Percentiles rank a stretch among this genome's conserved stretches.
Evolutionary conservation across 768 basidiomycete species (phyloP).

Genomic region (Scleroderma bovista): DNA sequence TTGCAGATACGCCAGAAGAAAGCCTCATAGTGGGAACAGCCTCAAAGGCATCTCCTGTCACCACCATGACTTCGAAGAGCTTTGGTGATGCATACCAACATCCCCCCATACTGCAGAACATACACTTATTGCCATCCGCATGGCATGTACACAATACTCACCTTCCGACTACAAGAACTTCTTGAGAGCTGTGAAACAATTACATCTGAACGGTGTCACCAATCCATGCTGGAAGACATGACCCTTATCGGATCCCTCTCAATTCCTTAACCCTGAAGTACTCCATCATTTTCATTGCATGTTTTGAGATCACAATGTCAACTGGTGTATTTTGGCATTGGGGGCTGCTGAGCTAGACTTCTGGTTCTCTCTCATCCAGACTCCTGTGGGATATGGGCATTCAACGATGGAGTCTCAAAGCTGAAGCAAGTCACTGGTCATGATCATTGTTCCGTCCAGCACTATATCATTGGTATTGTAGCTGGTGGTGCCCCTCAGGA

Average conservation of each 20-base stretch:
- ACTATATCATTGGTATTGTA: conserved; percentile 29
- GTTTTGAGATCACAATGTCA: conserved; percentile 35
- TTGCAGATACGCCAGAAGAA: conserved; percentile 10
- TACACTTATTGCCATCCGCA: conserved; percentile 17
- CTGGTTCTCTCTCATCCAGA: conserved; percentile 31
- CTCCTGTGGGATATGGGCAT: conserved; percentile 31
- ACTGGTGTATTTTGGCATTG: conserved; percentile 33
- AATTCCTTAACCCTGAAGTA: conserved; percentile 32
- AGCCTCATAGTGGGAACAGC: background rate
- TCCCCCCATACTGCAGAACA: conserved; percentile 14
- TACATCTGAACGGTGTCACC: conserved; percentile 5
- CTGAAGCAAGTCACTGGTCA: conserved; percentile 37
- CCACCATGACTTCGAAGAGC: conserved; percentile 23
- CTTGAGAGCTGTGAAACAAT: background rate
- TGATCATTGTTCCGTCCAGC: conserved; percentile 33
- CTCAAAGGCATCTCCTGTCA: conserved; percentile 27
- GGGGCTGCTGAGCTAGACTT: conserved; percentile 31
- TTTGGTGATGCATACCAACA: conserved; percentile 28
- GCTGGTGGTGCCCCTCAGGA: conserved; percentile 25
- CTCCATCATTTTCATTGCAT: conserved; percentile 35
- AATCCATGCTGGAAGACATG: conserved; percentile 34
- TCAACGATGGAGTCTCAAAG: conserved; percentile 33
- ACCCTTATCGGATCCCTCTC: conserved; percentile 27
- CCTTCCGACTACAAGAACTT: background rate
- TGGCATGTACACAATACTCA: background rate